Conservation (phyloP, 2,329 filamentous ascomycete genomes). For the Claviceps pusilla region DNA sequence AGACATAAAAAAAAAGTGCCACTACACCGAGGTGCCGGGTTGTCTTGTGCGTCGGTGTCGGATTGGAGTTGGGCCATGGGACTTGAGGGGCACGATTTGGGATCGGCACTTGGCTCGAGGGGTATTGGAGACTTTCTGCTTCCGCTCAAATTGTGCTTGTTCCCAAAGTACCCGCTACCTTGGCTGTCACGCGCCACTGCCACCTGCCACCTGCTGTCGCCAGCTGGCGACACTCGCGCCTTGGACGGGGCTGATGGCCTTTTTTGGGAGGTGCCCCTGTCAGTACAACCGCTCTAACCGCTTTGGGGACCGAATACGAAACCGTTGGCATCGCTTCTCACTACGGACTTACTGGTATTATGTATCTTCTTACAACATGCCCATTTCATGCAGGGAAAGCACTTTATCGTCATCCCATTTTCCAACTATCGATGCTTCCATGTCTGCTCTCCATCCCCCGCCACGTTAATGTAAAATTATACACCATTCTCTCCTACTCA, state of each 20-base stretch:
- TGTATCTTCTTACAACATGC: too few species aligned
- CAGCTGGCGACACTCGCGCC: too few species aligned
- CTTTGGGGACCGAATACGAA: slow-evolving; percentile 10
- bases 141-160: background rate
- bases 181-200: too few species aligned
- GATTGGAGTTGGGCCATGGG: background rate
- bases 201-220: background rate
- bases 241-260: background rate
- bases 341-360: too few species aligned
- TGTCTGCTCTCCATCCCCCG: background rate
- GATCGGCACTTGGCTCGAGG: background rate
- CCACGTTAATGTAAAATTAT: background rate
- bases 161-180: background rate
- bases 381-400: background rate
- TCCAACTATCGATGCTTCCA: background rate
- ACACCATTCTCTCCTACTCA: background rate
- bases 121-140: background rate
- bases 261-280: background rate
- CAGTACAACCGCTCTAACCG: slow-evolving; percentile 5
- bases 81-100: background rate
- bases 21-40: background rate
- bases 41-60: slow-evolving; percentile 3
- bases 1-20: too few species aligned
- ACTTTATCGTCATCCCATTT: background rate
- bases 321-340: background rate